Base-by-base conservation (phyloP, 2,329 filamentous ascomycete genomes). In the Aspergillus tanneri region DNA sequence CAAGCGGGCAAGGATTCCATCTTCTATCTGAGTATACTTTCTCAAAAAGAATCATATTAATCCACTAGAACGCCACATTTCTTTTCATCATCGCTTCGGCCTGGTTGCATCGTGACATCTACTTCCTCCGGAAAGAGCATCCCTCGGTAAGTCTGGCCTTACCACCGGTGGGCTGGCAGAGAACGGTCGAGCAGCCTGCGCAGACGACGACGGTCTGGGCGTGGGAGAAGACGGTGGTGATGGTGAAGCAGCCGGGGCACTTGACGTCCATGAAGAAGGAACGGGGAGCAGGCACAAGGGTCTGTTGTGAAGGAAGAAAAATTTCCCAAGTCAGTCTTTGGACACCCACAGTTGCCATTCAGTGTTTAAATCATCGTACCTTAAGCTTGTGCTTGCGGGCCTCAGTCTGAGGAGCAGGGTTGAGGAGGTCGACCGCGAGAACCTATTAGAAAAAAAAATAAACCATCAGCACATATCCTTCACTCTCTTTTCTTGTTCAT, bases 241-340 rank as follows among this genome's bases (percentile, higher is more conserved):
- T 99, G 78, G 91, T 96, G 87, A 97, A 99, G 89, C 93, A 99
- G 72, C 93, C 93, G 76, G 93, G 93, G 88, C 93, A 99, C 88
- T 99, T 99, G 83, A 99, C 93, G 76, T 99, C 93, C 93, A 99
- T 99, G 89, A 99, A 99, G 88, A 97, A 99, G 65, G 92, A 97
- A 77, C 93, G 90, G 71, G 93, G 93, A 63, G 84, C 87, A 70
- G 93, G 93, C 74, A 99, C 93, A 70, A 99, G 88, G 65, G 84
- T 90, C 90, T 95, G 64, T 56, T 24, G n/a, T n/a, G 11, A 8
- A 28, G 12, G 11, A 2, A 43, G 14, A 5, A 2, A 12, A 42
- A 14, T 21, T 7, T 3, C 5, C n/a, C 24, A 11, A 43, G 41
- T 43, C n/a, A 18, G 27, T 42, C 22, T 10, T 23, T 22, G 36